Conservation (phyloP, 1,284 basidiomycete species). For the Cryptococcus sp. region DNA sequence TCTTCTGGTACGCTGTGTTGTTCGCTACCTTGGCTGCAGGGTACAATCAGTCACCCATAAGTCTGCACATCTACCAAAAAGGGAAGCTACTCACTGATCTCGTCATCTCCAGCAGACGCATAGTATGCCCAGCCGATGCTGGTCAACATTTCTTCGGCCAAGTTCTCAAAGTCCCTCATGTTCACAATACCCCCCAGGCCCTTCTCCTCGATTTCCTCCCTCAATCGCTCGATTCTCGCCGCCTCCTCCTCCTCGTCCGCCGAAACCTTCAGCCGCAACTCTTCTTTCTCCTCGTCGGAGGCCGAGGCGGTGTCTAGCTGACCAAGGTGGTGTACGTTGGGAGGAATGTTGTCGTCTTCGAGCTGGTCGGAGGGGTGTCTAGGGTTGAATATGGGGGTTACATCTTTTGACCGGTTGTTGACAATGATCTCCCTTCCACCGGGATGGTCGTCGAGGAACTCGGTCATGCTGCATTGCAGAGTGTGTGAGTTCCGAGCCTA, state of each 20-base stretch:
- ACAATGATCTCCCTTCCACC: constrained; percentile 46
- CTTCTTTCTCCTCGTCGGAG: constrained; percentile 32
- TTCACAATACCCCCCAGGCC: constrained; percentile 42
- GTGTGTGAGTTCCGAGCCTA: neutral
- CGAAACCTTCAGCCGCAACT: constrained; percentile 33
- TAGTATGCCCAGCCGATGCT: constrained; percentile 77
- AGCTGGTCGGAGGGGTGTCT: constrained; percentile 46
- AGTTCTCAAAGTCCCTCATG: constrained; percentile 43
- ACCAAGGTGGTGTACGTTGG: constrained; percentile 34
- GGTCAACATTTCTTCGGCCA: constrained; percentile 61
- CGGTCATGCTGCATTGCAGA: constrained; percentile 31
- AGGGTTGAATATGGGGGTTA: constrained; percentile 43
- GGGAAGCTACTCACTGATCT: constrained; percentile 59
- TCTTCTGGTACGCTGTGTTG: constrained; percentile 66
- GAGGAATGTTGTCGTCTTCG: constrained; percentile 36
- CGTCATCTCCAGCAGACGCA: constrained; percentile 75
- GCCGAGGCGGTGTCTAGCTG: constrained; percentile 23
- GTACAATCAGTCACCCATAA: neutral
- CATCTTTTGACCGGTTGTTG: constrained; percentile 40
- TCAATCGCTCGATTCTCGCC: constrained; percentile 26
- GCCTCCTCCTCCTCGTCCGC: constrained; percentile 39
- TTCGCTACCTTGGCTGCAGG: constrained; percentile 58
- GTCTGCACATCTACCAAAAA: neutral
- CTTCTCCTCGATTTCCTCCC: constrained; percentile 39
- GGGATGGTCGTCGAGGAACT: constrained; percentile 44